phyloP scores from a whole-genome alignment of 140 eudicot genomes.

The Stevia rebaudiana region DNA sequence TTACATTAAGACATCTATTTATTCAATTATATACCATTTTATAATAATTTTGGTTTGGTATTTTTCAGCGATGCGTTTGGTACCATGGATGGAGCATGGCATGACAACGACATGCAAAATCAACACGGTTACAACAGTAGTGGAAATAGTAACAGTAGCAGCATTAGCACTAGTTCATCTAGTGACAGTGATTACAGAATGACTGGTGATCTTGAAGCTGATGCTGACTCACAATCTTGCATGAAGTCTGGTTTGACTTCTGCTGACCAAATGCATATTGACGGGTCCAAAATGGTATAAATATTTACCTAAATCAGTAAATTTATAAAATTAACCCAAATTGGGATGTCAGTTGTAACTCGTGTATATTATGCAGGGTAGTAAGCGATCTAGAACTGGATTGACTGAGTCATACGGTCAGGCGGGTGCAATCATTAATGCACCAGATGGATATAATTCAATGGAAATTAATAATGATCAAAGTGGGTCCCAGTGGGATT shows the following conservation, averaged over 20 bases:
- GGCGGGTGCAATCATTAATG: slow-evolving; percentile 50
- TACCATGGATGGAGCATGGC: slow-evolving; percentile 73
- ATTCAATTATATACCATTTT: neutral
- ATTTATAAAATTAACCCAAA: neutral
- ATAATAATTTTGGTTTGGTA: slow-evolving; percentile 10
- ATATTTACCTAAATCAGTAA: neutral
- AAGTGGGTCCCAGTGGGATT: slow-evolving; percentile 69
- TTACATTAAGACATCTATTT: neutral
- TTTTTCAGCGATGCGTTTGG: slow-evolving; percentile 34
- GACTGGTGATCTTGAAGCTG: slow-evolving; percentile 86
- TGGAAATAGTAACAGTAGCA: slow-evolving; percentile 90
- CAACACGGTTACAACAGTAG: slow-evolving; percentile 67
- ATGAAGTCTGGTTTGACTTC: slow-evolving; percentile 84
- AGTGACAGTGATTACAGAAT: slow-evolving; percentile 74
- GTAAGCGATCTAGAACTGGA: slow-evolving; percentile 70
- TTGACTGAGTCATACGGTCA: slow-evolving; percentile 69
- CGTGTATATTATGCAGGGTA: slow-evolving; percentile 48
- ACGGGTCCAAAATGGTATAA: slow-evolving; percentile 63
- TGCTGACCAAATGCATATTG: slow-evolving; percentile 50
- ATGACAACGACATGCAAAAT: slow-evolving; percentile 43
- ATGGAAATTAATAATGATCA: slow-evolving; percentile 68
- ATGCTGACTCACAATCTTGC: slow-evolving; percentile 87
- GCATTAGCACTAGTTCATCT: slow-evolving; percentile 83
- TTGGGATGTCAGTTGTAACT: neutral
- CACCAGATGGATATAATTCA: slow-evolving; percentile 38